A percentile compares a stretch with the other conserved stretches of the same genome.
Evolutionary conservation across 495 filamentous ascomycete genomes (phyloP).

Genomic region (Penicillium egyptiacum): DNA sequence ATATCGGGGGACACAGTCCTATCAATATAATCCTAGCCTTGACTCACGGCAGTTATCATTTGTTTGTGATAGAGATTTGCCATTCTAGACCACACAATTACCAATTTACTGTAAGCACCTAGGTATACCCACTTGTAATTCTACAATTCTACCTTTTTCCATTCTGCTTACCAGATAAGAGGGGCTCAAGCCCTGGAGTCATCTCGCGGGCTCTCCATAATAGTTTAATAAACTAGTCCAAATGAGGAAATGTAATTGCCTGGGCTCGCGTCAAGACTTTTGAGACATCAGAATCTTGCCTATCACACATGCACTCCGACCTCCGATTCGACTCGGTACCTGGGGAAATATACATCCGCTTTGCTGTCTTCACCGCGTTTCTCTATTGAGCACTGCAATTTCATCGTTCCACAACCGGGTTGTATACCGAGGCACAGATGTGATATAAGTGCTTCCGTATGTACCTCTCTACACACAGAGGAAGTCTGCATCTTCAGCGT

Average conservation of each 20-base stretch:
- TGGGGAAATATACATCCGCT: background rate
- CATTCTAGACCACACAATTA: background rate
- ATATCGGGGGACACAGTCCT: background rate
- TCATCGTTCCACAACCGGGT: conserved; percentile 1
- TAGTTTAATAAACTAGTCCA: background rate
- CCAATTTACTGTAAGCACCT: background rate
- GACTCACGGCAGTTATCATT: conserved; percentile 4
- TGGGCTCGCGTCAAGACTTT: background rate
- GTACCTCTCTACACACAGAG: background rate
- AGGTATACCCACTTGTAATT: too few species aligned
- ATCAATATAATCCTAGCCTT: background rate
- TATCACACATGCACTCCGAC: conserved; percentile 4
- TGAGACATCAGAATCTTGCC: conserved; percentile 1
- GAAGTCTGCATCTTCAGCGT: background rate
- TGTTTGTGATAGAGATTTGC: conserved; percentile 3
- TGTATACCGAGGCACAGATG: conserved; percentile 6
- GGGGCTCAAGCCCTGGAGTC: background rate
- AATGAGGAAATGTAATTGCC: conserved; percentile 3
- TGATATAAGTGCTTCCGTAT: conserved; percentile 12
- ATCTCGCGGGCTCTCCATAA: conserved; percentile 1
- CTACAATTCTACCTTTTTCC: too few species aligned
- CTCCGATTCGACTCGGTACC: background rate
- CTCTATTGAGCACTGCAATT: background rate
- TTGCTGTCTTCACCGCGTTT: conserved; percentile 4
- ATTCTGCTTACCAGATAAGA: conserved; percentile 2